These are phyloP conservation scores for Cordyceps javanica DNA, from an alignment of 2,329 filamentous ascomycete genomes.

Conservation along the genomic window DNA sequence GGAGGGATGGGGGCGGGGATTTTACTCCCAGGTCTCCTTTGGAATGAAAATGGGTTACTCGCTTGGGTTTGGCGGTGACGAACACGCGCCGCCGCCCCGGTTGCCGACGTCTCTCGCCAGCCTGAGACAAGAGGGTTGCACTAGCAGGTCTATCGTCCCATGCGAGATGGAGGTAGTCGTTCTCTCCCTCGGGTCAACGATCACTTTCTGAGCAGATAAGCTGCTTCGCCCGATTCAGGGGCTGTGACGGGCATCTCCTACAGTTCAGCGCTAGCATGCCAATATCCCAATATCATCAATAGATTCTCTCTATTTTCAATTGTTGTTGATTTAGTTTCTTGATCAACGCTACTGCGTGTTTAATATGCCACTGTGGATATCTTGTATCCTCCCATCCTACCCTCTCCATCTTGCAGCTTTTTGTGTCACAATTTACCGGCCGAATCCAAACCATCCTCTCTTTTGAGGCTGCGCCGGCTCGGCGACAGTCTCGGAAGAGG, in stretches of 20 bases:
- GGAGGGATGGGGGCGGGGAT: background rate
- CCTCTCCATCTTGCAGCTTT: background rate
- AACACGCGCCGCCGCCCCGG: background rate
- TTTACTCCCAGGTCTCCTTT: background rate
- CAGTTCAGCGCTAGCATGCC: no score
- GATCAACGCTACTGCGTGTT: background rate
- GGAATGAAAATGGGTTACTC: background rate
- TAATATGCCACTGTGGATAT: background rate
- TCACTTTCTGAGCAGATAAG: no score
- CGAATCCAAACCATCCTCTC: slow-evolving; percentile 75
- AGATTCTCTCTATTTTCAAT: background rate
- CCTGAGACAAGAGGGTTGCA: background rate
- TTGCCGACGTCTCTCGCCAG: background rate
- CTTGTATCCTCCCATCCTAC: background rate
- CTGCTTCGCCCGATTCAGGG: no score
- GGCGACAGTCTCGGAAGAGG: slow-evolving; percentile 19
- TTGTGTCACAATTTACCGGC: slow-evolving; percentile 33
- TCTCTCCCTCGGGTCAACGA: no score
- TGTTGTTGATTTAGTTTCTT: background rate
- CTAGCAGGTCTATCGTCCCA: no score
- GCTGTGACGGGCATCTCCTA: no score
- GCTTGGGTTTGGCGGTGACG: background rate
- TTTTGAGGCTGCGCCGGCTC: slow-evolving; percentile 45
- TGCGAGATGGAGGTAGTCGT: no score
- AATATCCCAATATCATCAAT: no score